Base-by-base conservation (phyloP, 768 basidiomycete species). In the Leccinum boreale region DNA sequence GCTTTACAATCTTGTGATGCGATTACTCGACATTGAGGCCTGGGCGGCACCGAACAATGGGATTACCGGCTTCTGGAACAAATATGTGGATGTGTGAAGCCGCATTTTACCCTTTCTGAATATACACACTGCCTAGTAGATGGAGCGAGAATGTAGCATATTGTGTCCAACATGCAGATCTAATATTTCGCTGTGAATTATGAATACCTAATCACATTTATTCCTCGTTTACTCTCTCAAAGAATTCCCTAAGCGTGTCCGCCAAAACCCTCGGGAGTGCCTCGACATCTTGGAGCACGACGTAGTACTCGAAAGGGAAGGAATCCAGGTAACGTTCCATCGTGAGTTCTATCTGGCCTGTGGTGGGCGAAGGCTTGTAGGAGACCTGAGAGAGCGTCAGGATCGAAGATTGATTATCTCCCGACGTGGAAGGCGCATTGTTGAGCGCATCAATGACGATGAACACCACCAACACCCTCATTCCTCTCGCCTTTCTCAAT, bases 301-400 rank as follows among this genome's bases (percentile, higher is more conserved):
- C 89, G 64, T 94, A 98, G 68, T 95, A 96, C 75, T 98, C 93
- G 75, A 98, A 98, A 0, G 97, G 97, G 82, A 98, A 98, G 3
- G 92, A 87, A 69, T 98, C 96, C 64, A 98, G 74, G 70, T 99
- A 98, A 50, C 92, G 84, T 65, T 89, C 81, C 75, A 96, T 82
- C 67, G 90, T 84, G 58, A 99, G 75, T 72, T 97, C 90, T 87
- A 94, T 89, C 54, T 79, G 77, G 8, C 93, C 93, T 1, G 70
- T 72, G 11, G 65, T 61, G 9, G 65, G 62, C 19, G 72, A 72
- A 17, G 62, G 62, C 73, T 87, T 90, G 78, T 93, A 96, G 46
- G 90, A 86, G 3, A 89, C 94, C 64, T 91, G 90, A 61, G 94
- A 91, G 87, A 98, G 95, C 6, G 89, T 85, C 57, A 99, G 77